Evolutionary conservation across 208 protist species (phyloP).

Genomic region (Leishmania tropica): DNA sequence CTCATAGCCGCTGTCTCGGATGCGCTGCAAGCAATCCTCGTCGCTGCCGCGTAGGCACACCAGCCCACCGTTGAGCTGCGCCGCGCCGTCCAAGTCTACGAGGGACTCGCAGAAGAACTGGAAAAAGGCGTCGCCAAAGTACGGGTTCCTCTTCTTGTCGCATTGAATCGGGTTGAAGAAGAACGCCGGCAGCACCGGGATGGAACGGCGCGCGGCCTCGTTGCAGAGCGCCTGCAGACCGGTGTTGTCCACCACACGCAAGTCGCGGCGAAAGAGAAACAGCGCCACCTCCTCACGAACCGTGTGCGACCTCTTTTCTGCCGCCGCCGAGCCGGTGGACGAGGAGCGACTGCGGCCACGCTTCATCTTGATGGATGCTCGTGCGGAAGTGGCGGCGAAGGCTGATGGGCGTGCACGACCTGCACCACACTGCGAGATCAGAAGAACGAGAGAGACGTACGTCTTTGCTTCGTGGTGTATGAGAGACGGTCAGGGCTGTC

Average conservation of each 20-base stretch:
- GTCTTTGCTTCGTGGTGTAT: neutral
- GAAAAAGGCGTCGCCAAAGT: slow-evolving; percentile 72
- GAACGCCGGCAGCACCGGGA: slow-evolving; percentile 64
- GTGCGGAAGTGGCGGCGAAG: neutral
- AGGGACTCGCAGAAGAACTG: slow-evolving; percentile 76
- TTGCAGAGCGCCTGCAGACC: slow-evolving; percentile 48
- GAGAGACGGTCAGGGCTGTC: neutral
- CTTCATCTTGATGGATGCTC: slow-evolving; percentile 11
- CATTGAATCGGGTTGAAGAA: slow-evolving; percentile 81
- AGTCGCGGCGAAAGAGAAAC: slow-evolving; percentile 78
- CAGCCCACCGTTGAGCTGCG: slow-evolving; percentile 58
- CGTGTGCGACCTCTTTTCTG: slow-evolving; percentile 16
- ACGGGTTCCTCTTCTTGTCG: slow-evolving; percentile 58
- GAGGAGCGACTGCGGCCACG: slow-evolving; percentile 29
- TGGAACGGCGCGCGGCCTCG: slow-evolving; percentile 17
- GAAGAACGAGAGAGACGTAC: slow-evolving; percentile 21
- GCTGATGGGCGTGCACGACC: neutral
- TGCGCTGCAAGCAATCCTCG: slow-evolving; percentile 39
- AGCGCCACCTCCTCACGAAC: slow-evolving; percentile 41
- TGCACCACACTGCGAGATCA: slow-evolving; percentile 18
- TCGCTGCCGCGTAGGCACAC: slow-evolving; percentile 70
- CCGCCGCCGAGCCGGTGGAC: neutral
- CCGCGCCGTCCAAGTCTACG: slow-evolving; percentile 45
- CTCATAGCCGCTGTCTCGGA: slow-evolving; percentile 45
- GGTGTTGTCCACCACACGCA: slow-evolving; percentile 74